phyloP scores from a whole-genome alignment of 805 yeast species.

The Yamadazyma laniorum region DNA sequence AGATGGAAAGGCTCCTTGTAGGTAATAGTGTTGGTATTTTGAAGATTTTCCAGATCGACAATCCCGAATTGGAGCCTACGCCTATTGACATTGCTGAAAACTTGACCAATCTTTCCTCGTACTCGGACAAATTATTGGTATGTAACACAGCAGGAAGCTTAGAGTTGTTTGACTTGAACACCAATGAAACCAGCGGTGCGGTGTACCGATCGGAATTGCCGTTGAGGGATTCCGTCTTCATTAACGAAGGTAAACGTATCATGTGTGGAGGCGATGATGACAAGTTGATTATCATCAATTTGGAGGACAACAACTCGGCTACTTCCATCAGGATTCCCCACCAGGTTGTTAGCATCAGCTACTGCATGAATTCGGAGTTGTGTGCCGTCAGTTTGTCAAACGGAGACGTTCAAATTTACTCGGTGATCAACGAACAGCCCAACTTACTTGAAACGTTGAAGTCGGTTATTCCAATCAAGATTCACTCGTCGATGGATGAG shows the following conservation, averaged over 20 bases:
- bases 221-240: conserved; percentile 52
- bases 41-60: conserved; percentile 47
- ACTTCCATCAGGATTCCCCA: conserved; percentile 44
- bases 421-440: conserved; percentile 56
- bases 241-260: conserved; percentile 59
- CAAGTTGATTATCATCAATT: conserved; percentile 45
- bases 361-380: conserved; percentile 55
- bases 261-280: conserved; percentile 69
- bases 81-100: conserved; percentile 51
- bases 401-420: conserved; percentile 57
- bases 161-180: conserved; percentile 36
- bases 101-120: conserved; percentile 39
- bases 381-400: conserved; percentile 57
- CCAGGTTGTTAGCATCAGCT: conserved; percentile 55
- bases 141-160: conserved; percentile 46
- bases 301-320: conserved; percentile 23
- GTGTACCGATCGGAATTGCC: conserved; percentile 47
- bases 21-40: conserved; percentile 56
- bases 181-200: conserved; percentile 28
- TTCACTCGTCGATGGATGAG: conserved; percentile 29
- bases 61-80: conserved; percentile 59
- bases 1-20: conserved; percentile 37
- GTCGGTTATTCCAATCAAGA: conserved; percentile 39
- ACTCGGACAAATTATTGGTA: conserved; percentile 22
- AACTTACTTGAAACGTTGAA: conserved; percentile 45